Evolutionary conservation across 2,329 filamentous ascomycete genomes (phyloP), one percentile per base, ranked within the genome.

Genomic region (Sporothrix dimorphospora): DNA sequence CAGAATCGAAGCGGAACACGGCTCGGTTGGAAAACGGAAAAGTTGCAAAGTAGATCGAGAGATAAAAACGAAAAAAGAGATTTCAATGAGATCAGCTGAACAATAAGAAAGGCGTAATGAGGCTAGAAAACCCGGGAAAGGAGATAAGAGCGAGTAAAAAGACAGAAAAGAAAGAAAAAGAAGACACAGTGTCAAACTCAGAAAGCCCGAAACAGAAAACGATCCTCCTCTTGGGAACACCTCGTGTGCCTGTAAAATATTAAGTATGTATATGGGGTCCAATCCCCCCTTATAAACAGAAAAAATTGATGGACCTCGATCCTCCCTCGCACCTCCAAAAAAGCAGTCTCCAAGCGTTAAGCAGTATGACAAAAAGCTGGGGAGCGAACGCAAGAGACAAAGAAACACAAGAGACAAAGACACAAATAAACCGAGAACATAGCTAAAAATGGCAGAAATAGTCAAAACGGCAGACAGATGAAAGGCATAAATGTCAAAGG

Each of bases 201-300:
- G 30, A 65, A 42, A 9, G 38, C 16, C 59, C n/a, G 12, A 27
- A 45, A 45, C 11, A 65, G 38, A 45, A 45, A 42, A 27, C 38
- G 9, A 45, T 45, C 38, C 59, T 63, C 59, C 59, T 27, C 59
- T 45, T 27, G 38, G n/a, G 21, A 65, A 45, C 59, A 63, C 38
- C n/a, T 27, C 38, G 14, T 27, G 21, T 24, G 38, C 59, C 59
- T 65, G 38, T 7, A 11, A 65, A 27, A 3, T 27, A 45, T 45
- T 45, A 65, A 45, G 59, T 65, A 65, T 42, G 38, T 42, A 65
- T 65, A 65, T 27, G 14, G 59, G 59, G 59, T 27, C 21, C n/a
- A 14, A 27, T 42, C 19, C 9, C n/a, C 38, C 59, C 34, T 63
- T 24, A 16, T 2, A 34, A 66, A 47, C 1, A 61, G 14, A 11